These are phyloP conservation scores for Cyberlindnera subsufficiens DNA, from an alignment of 805 yeast genomes.

Conservation along the genomic window DNA sequence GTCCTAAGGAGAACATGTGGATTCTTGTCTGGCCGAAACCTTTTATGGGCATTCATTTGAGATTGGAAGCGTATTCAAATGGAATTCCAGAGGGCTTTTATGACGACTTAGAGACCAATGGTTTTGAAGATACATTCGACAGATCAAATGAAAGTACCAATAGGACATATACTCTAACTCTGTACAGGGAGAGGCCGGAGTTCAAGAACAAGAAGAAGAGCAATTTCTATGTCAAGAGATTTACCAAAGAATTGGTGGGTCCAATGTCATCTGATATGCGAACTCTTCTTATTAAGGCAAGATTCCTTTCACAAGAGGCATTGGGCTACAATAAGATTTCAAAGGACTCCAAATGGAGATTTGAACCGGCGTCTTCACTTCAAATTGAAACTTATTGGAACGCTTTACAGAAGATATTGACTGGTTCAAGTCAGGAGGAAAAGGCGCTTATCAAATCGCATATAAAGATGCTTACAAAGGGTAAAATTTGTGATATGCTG, in stretches of 20 bases:
- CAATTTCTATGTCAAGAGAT: constrained; percentile 12
- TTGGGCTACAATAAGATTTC: constrained; percentile 12
- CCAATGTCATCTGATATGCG: constrained; percentile 23
- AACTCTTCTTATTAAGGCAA: constrained; percentile 2
- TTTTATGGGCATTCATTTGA: constrained; percentile 17
- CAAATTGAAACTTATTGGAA: constrained; percentile 16
- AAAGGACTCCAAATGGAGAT: constrained; percentile 30
- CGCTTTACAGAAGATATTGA: constrained; percentile 6
- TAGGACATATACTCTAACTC: constrained; percentile 11
- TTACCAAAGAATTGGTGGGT: constrained; percentile 10
- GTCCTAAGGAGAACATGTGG: constrained; percentile 26
- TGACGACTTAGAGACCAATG: constrained; percentile 6
- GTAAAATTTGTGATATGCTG: constrained; percentile 9
- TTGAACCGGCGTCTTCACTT: constrained; percentile 21
- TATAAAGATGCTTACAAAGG: constrained; percentile 7
- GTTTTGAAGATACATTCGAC: background rate
- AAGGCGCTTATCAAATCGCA: background rate
- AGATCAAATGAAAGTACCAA: background rate
- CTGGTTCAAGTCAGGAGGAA: background rate
- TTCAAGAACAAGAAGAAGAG: constrained; percentile 4
- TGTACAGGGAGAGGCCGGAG: constrained; percentile 8
- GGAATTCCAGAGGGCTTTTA: constrained; percentile 10
- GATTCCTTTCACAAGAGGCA: background rate
- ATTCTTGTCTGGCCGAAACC: constrained; percentile 21
- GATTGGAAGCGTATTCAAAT: constrained; percentile 17